Evolutionary conservation across 495 filamentous ascomycete genomes (phyloP).

Genomic region (Penicillium ochrochloron): DNA sequence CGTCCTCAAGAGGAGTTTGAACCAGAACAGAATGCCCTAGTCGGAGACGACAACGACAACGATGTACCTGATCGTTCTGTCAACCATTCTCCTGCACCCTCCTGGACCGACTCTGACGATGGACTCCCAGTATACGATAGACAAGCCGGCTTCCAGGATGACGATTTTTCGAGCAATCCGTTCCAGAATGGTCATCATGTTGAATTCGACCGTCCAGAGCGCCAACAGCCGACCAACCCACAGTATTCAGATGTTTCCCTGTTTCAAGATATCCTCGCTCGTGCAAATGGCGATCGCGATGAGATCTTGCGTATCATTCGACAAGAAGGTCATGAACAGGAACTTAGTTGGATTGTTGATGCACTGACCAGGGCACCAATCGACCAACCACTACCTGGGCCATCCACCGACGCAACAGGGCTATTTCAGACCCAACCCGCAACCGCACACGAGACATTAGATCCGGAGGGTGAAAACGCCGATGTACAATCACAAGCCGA

Average conservation of each 20-base stretch:
- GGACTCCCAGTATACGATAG: conserved; percentile 19
- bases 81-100: conserved; percentile 30
- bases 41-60: conserved; percentile 25
- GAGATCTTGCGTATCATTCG: conserved; percentile 65
- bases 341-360: conserved; percentile 55
- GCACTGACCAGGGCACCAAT: conserved; percentile 38
- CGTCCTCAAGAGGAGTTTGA: conserved; percentile 13
- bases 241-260: conserved; percentile 43
- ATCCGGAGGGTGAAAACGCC: conserved; percentile 4
- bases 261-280: conserved; percentile 55
- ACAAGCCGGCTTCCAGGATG: neutral
- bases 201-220: conserved; percentile 2
- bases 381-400: conserved; percentile 13
- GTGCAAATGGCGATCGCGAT: conserved; percentile 60
- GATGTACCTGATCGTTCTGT: conserved; percentile 15
- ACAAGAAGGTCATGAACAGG: conserved; percentile 60
- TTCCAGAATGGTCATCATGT: neutral
- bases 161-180: neutral
- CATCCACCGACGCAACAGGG: conserved; percentile 12
- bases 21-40: conserved; percentile 20
- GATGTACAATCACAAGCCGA: conserved; percentile 10
- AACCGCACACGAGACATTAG: neutral
- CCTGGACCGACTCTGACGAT: conserved; percentile 32
- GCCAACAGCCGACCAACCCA: conserved; percentile 1
- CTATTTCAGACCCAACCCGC: neutral